Evolutionary conservation across 306 rosid genomes (phyloP), one percentile per base, ranked within the genome.

Genomic region (Sicyos baderoa): DNA sequence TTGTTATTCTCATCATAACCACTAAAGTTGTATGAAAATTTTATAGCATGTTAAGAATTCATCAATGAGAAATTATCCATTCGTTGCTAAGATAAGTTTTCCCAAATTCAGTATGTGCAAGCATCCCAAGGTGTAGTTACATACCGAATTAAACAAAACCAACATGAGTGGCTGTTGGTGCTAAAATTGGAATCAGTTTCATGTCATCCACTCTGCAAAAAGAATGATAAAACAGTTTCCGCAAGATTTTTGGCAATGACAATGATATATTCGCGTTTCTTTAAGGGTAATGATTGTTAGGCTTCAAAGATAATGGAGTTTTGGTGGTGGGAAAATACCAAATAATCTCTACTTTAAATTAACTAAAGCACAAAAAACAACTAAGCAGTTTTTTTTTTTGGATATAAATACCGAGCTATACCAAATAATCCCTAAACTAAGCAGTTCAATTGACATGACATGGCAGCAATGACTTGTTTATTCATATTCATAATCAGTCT

Each of bases 161-260:
- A 37, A 37, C 44, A 37, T 40, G 45, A 22, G 18, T 9, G 8
- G 22, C 22, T 35, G 68, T 37, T 35, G 11, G 25, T 35, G 15
- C 5, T 32, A 16, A 37, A 35, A 9, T 0, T 37, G 15, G 68
- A 18, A 35, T 37, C 50, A 61, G 15, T 32, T 10, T 37, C 23
- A 61, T 61, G 49, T n/a, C 68, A 35, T 61, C 16, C 47, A 61
- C 68, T 32, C 45, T 16, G 7, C 23, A 61, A 61, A 61, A 61
- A 16, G 49, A 27, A 61, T 17, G 68, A 37, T 37, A n/a, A 35
- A 49, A 48, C 16, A 61, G 68, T 61, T 61, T 19, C 35, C 5
- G 49, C 49, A 61, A 61, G 27, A 32, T 35, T 14, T 32, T 35
- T n/a, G 66, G 16, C 66, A 29, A 6, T 15, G 21, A 9, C 2